phyloP scores from a whole-genome alignment of 768 basidiomycete species.

The Xerocomus spinulosus region DNA sequence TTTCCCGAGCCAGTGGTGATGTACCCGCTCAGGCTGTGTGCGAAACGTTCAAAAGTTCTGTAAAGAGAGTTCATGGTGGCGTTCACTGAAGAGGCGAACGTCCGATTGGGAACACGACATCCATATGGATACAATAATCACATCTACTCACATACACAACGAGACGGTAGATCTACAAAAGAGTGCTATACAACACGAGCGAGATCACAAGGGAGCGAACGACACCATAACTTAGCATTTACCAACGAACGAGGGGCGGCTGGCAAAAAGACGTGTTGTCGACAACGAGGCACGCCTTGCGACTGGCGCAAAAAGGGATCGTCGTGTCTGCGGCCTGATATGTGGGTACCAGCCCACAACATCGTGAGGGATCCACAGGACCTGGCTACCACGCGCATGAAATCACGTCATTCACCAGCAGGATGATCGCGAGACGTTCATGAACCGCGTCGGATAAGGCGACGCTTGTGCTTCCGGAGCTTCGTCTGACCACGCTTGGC shows the following conservation, averaged over 20 bases:
- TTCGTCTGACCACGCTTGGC: slow-evolving; percentile 16
- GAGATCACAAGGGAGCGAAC: background rate
- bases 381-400: background rate
- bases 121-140: too few species aligned
- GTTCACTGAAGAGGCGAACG: too few species aligned
- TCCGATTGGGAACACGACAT: too few species aligned
- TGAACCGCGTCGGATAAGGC: slow-evolving; percentile 16
- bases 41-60: too few species aligned
- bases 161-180: slow-evolving; percentile 6
- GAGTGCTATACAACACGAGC: slow-evolving; percentile 14
- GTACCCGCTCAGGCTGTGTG: too few species aligned
- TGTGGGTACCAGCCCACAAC: slow-evolving; percentile 10
- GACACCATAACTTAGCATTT: slow-evolving; percentile 16
- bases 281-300: slow-evolving; percentile 4
- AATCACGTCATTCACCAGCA: background rate
- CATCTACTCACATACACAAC: too few species aligned
- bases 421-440: background rate
- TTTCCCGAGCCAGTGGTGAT: too few species aligned
- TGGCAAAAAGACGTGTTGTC: background rate
- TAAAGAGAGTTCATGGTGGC: too few species aligned
- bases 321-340: background rate
- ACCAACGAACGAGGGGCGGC: background rate
- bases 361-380: slow-evolving; percentile 2
- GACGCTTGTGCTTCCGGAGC: slow-evolving; percentile 21
- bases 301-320: slow-evolving; percentile 8